Evolutionary conservation across 2,329 filamentous ascomycete genomes (phyloP).

Genomic region (Didymella keratinophila): DNA sequence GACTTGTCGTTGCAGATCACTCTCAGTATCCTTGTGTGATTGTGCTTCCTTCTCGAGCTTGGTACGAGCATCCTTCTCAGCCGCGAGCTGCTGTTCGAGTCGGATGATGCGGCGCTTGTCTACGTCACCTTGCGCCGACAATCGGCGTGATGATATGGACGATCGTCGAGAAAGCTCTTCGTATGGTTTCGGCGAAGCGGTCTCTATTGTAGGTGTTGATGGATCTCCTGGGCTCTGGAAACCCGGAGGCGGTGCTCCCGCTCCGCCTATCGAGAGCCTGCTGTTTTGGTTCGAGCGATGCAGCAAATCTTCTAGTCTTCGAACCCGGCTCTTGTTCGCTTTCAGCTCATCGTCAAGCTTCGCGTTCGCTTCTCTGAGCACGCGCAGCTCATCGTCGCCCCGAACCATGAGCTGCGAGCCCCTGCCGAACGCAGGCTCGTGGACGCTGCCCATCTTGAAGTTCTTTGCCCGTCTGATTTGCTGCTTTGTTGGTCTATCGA

Average conservation of each 20-base stretch:
- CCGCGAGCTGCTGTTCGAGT: slow-evolving; percentile 79
- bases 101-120: slow-evolving; percentile 68
- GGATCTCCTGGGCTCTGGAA: slow-evolving; percentile 47
- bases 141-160: slow-evolving; percentile 67
- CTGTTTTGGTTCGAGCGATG: slow-evolving; percentile 76
- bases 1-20: slow-evolving; percentile 71
- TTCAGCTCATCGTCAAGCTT: slow-evolving; percentile 70
- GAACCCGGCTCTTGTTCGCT: slow-evolving; percentile 89
- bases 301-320: slow-evolving; percentile 88
- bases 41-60: slow-evolving; percentile 75
- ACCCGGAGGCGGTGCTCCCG: slow-evolving; percentile 53
- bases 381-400: slow-evolving; percentile 81
- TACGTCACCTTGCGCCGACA: slow-evolving; percentile 68
- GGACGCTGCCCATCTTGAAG: slow-evolving; percentile 95
- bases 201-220: slow-evolving; percentile 48
- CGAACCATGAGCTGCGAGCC: slow-evolving; percentile 80
- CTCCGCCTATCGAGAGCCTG: slow-evolving; percentile 61
- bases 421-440: slow-evolving; percentile 86
- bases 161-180: slow-evolving; percentile 64
- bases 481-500: slow-evolving; percentile 83
- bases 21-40: slow-evolving; percentile 62
- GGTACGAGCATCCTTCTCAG: slow-evolving; percentile 73
- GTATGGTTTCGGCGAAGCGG: slow-evolving; percentile 43
- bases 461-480: slow-evolving; percentile 87
- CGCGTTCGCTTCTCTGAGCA: slow-evolving; percentile 61